These are phyloP conservation scores for Pleurotus eryngii DNA, from an alignment of 768 basidiomycete genomes.

Conservation along the genomic window DNA sequence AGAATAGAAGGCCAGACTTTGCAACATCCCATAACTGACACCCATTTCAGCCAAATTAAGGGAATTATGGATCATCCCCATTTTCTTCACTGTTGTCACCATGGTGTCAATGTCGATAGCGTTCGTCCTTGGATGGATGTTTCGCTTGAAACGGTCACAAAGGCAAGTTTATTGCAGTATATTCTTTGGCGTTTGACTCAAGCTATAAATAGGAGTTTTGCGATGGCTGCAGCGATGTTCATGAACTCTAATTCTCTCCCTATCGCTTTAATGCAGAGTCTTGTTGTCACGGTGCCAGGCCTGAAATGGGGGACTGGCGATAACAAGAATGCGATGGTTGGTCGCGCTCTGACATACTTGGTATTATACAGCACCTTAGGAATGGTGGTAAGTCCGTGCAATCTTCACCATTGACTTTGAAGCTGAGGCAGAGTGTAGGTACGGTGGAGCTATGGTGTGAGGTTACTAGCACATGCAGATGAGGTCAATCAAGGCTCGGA, in stretches of 20 bases:
- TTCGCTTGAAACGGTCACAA: conserved; percentile 73
- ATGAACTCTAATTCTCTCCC: conserved; percentile 96
- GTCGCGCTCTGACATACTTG: conserved; percentile 84
- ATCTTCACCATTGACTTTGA: neutral
- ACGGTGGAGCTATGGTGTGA: conserved; percentile 93
- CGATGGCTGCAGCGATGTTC: conserved; percentile 81
- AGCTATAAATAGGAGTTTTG: conserved; percentile 55
- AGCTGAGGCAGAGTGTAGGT: conserved; percentile 42
- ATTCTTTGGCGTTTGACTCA: neutral
- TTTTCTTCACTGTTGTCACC: conserved; percentile 82
- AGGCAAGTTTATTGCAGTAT: conserved; percentile 40
- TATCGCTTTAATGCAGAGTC: conserved; percentile 89
- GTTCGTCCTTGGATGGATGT: conserved; percentile 55
- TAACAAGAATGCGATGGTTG: conserved; percentile 84
- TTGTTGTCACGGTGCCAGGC: conserved; percentile 78
- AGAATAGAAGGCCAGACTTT: too few species aligned
- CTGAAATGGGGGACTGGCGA: conserved; percentile 83
- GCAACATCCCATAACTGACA: too few species aligned
- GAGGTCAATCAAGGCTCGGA: conserved; percentile 22
- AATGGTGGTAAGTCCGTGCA: conserved; percentile 70
- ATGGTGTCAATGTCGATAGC: conserved; percentile 67
- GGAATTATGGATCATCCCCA: conserved; percentile 82
- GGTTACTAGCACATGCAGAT: conserved; percentile 72
- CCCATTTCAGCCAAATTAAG: conserved; percentile 56
- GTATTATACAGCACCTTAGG: conserved; percentile 93